A percentile compares a stretch with the other conserved stretches of the same genome.
Evolutionary conservation across 169 alveolate genomes (phyloP).

Genomic region (Plasmodium reichenowi): DNA sequence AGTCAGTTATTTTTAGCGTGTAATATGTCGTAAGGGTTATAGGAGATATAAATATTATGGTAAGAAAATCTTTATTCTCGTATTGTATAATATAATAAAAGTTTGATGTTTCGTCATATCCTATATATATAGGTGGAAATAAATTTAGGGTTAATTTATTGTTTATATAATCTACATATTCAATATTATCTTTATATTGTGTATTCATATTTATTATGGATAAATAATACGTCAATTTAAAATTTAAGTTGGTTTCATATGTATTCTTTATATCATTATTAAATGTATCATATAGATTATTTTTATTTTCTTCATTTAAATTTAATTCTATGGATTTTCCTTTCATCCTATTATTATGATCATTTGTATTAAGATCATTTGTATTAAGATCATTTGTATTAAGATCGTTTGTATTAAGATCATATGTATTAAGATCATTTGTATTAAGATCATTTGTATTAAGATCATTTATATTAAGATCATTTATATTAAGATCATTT

Average conservation of each 20-base stretch:
- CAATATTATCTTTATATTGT: conserved; percentile 63
- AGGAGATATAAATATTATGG: conserved; percentile 63
- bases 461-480: conserved; percentile 10
- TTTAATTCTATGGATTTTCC: too few species aligned
- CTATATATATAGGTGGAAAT: conserved; percentile 67
- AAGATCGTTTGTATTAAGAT: neutral
- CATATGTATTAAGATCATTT: neutral
- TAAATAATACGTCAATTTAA: conserved; percentile 43
- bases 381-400: conserved; percentile 11
- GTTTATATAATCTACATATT: conserved; percentile 55
- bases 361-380: neutral
- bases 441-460: neutral
- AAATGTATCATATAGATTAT: neutral
- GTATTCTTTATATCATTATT: too few species aligned
- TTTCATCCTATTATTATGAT: conserved; percentile 4
- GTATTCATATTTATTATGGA: conserved; percentile 52
- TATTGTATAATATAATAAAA: conserved; percentile 69
- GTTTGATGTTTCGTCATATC: conserved; percentile 54
- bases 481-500: neutral
- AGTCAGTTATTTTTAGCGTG: conserved; percentile 51
- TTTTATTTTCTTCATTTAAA: conserved; percentile 2
- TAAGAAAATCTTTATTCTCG: conserved; percentile 56
- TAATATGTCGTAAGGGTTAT: conserved; percentile 30
- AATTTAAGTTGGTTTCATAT: neutral
- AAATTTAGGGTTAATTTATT: conserved; percentile 35